phyloP scores from a whole-genome alignment of 73 alveolate species.

The Paramecium caudatum region DNA sequence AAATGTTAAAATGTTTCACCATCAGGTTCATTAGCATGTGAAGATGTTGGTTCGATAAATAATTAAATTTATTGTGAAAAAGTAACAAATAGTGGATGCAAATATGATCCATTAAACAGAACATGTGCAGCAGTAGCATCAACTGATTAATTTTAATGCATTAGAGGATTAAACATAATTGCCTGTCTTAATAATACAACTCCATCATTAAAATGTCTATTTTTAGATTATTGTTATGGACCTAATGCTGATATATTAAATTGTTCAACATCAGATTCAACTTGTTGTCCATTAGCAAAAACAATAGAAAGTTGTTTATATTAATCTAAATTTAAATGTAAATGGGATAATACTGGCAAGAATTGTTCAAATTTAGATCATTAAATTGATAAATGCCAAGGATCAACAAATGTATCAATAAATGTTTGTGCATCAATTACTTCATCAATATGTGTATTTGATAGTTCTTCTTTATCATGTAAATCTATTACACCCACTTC shows the following conservation, averaged over 20 bases:
- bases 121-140: not conserved
- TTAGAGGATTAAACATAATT: not conserved
- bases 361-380: too few species aligned
- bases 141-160: slow-evolving; percentile 12
- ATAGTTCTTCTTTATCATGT: not conserved
- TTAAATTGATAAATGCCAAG: not conserved
- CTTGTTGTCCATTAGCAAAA: not conserved
- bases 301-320: slow-evolving; percentile 1
- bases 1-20: not conserved
- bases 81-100: not conserved
- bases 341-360: not conserved
- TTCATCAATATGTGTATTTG: not conserved
- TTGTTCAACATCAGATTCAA: not conserved
- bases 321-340: slow-evolving; percentile 2
- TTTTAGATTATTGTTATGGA: slow-evolving; percentile 31
- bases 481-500: not conserved
- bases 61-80: not conserved
- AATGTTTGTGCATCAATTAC: slow-evolving; percentile 6
- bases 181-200: slow-evolving; percentile 17
- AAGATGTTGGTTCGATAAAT: not conserved
- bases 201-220: not conserved
- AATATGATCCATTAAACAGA: not conserved
- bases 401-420: too few species aligned
- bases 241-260: not conserved
- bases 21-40: too few species aligned